Evolutionary conservation across 768 basidiomycete genomes (phyloP).

Genomic region (Leccinellum albellum): DNA sequence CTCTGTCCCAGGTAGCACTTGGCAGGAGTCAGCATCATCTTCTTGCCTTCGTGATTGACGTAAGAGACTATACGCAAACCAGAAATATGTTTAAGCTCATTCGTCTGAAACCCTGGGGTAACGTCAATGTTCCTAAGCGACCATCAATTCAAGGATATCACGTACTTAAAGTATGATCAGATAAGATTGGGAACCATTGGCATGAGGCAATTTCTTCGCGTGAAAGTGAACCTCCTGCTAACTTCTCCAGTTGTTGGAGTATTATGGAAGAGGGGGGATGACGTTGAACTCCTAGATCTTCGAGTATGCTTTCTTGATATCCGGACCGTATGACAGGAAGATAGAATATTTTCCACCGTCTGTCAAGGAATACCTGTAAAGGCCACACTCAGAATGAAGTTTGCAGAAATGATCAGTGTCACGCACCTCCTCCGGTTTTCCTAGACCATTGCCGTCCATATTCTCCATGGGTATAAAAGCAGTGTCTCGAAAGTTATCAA

Average conservation of each 20-base stretch:
- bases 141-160: not conserved
- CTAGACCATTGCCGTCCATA: not conserved
- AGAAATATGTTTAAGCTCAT: slow-evolving; percentile 55
- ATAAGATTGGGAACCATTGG: slow-evolving; percentile 62
- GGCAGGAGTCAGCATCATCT: slow-evolving; percentile 49
- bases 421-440: not conserved
- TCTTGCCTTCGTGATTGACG: slow-evolving; percentile 17
- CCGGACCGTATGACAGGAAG: slow-evolving; percentile 59
- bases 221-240: slow-evolving; percentile 42
- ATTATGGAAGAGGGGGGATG: slow-evolving; percentile 62
- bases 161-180: slow-evolving; percentile 54
- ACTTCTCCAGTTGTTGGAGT: slow-evolving; percentile 47
- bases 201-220: slow-evolving; percentile 45
- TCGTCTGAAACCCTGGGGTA: slow-evolving; percentile 47
- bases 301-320: slow-evolving; percentile 42
- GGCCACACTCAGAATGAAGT: not conserved
- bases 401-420: too few relatives aligned
- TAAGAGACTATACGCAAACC: slow-evolving; percentile 62
- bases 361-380: slow-evolving; percentile 3
- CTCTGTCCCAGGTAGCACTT: slow-evolving; percentile 64
- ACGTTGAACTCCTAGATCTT: slow-evolving; percentile 61
- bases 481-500: slow-evolving; percentile 32
- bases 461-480: slow-evolving; percentile 1
- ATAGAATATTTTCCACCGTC: slow-evolving; percentile 52
- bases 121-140: not conserved